Evolutionary conservation across 495 filamentous ascomycete genomes (phyloP), one percentile per base, ranked within the genome.

Genomic region (Apiosordaria backusii): DNA sequence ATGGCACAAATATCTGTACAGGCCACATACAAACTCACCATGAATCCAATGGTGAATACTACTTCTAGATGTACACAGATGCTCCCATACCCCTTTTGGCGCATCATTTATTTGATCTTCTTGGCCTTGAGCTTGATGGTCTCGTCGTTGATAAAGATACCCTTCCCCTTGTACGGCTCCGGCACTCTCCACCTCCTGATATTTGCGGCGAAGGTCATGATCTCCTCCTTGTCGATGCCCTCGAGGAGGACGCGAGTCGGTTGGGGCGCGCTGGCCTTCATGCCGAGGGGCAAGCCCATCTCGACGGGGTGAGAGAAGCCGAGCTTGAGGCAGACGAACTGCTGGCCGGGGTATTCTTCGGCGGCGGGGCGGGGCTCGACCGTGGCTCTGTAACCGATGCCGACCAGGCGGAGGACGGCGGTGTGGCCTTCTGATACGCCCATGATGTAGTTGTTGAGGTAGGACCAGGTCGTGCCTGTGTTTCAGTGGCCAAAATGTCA

Each of bases 81-180:
- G 18, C 22, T 2, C 54, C 59, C 24, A 3, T 29, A 16, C 26
- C 24, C 61, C 59, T 45, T 7, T 2, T 45, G n/a, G 52, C 52
- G 52, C 52, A 55, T 55, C 52, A 71, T 80, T 82, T 88, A 99
- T 85, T 97, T 97, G 79, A 98, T 96, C 88, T 98, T 99, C 89
- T 96, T 97, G 66, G 90, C 87, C 87, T 99, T 99, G 76, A 99
- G 77, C 85, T 88, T 93, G 83, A 99, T 97, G 4, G 92, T 97
- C 84, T 99, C 94, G 59, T 91, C 90, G 76, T 97, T 94, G 65
- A 98, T 86, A 71, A 98, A 99, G 68, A 99, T 97, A 73, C 95
- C 95, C 87, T 99, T 97, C 62, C 95, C 95, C 87, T 99, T 99
- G 80, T 98, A 99, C 60, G 96, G 95, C 79, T 99, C 95, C 50